Base-by-base conservation (phyloP, 1,284 basidiomycete genomes). In the Leccinum insigne region DNA sequence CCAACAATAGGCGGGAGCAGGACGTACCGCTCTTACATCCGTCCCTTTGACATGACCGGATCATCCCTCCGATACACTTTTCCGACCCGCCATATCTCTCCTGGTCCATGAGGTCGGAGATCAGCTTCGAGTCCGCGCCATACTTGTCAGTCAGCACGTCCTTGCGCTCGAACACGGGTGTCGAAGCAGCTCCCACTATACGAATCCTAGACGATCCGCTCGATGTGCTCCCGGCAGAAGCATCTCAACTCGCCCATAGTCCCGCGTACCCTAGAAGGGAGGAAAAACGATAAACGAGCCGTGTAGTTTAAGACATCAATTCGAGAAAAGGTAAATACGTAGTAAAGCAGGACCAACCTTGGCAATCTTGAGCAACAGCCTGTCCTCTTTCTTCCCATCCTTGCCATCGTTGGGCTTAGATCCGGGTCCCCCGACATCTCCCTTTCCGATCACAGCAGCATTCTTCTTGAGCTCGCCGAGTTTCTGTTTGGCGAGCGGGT, bases 51-150 rank as follows among this genome's bases (percentile, higher is more conserved):
- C 93, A 99, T 96, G 66, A 97, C 96, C 1, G 98, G 97, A 74
- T 93, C 96, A 79, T 99, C 97, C 75, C 98, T 82, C 69, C 98
- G 84, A 80, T 99, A 99, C 26, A 99, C 97, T 80, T 99, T 99
- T 35, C 96, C 96, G 63, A 99, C 92, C 80, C 99, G 97, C 89
- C 96, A 99, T 42, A 98, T 80, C 81, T 99, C n/a, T 97, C 98
- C 78, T 99, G 98, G 79, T 99, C 98, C 83, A 92, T 90, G 63
- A 99, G 85, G 79, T 99, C 97, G 78, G 98, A 99, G 72, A 99
- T 99, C 73, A 99, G 90, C 80, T 99, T 99, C 60, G 91, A 88
- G 78, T 99, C 97, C 80, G 99, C 98, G 65, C 95, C 96, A 72
- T 98, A 98, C 81, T 99, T 99, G 69, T 95, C 97, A 1, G 94